phyloP scores from a whole-genome alignment of 257 asterid genomes.

The Ligustrum vulgare region DNA sequence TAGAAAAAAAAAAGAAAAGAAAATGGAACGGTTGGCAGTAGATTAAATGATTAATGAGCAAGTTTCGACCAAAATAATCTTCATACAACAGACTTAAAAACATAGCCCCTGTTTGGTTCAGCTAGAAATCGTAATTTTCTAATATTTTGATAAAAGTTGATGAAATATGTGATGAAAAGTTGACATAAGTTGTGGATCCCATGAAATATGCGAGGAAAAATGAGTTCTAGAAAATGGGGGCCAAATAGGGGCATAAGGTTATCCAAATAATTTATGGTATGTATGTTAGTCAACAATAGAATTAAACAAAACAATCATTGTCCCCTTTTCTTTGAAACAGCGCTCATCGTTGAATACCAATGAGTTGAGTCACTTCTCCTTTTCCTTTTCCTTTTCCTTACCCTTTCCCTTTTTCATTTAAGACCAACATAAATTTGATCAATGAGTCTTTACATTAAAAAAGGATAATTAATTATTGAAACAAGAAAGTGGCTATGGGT shows the following conservation, averaged over 20 bases:
- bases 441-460: not conserved
- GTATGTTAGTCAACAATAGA: not conserved
- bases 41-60: conserved; percentile 19
- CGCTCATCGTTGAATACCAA: not conserved
- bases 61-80: not conserved
- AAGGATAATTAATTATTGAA: not conserved
- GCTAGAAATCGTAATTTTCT: too few relatives aligned
- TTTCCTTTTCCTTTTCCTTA: not conserved
- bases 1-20: not conserved
- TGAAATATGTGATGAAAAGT: too few relatives aligned
- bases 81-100: conserved; percentile 11
- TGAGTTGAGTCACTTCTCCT: too few relatives aligned
- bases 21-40: conserved; percentile 9
- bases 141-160: too few relatives aligned
- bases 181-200: too few relatives aligned
- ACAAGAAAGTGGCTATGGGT: not conserved
- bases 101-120: too few relatives aligned
- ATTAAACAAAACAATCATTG: not conserved
- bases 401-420: not conserved
- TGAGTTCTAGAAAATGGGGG: too few relatives aligned
- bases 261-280: not conserved
- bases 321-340: not conserved
- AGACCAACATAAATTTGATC: not conserved
- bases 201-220: too few relatives aligned
- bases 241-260: not conserved